Evolutionary conservation across 2,329 filamentous ascomycete species (phyloP).

Genomic region (Clathrospora elynae): DNA sequence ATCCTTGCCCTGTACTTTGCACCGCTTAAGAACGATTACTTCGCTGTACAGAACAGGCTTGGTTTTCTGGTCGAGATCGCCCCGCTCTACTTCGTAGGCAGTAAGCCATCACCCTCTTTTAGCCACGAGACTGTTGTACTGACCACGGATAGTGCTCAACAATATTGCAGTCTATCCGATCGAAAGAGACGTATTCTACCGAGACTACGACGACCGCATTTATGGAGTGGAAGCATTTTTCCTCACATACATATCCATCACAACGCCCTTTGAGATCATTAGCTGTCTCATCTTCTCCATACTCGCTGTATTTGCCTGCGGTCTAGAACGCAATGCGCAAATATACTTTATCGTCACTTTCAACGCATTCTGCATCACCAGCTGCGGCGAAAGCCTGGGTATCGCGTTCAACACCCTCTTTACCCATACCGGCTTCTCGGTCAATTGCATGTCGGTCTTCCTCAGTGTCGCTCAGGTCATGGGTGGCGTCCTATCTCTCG

Average conservation of each 20-base stretch:
- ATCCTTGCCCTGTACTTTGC: conserved; percentile 63
- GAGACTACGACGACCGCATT: conserved; percentile 74
- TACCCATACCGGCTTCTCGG: conserved; percentile 73
- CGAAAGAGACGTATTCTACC: conserved; percentile 77
- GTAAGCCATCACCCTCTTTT: conserved; percentile 20
- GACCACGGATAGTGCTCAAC: conserved; percentile 63
- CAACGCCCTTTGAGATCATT: conserved; percentile 72
- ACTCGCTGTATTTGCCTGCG: conserved; percentile 67
- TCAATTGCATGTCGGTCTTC: conserved; percentile 73
- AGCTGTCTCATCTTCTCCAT: conserved; percentile 69
- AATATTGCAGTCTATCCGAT: conserved; percentile 75
- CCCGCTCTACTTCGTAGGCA: conserved; percentile 74
- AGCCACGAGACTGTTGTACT: not conserved
- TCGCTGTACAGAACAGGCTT: conserved; percentile 72
- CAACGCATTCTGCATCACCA: conserved; percentile 74
- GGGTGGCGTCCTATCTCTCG: conserved; percentile 41
- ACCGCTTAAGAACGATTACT: conserved; percentile 71
- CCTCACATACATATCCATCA: conserved; percentile 69
- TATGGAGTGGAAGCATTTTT: conserved; percentile 75
- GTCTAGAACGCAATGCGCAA: conserved; percentile 64
- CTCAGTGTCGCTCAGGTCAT: conserved; percentile 73
- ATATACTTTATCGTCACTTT: conserved; percentile 72
- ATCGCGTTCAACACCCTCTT: conserved; percentile 83
- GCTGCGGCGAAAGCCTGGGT: conserved; percentile 74
- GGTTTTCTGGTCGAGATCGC: conserved; percentile 75